phyloP scores from a whole-genome alignment of 352 stramenopile species.

The Aphanomyces euteiches region DNA sequence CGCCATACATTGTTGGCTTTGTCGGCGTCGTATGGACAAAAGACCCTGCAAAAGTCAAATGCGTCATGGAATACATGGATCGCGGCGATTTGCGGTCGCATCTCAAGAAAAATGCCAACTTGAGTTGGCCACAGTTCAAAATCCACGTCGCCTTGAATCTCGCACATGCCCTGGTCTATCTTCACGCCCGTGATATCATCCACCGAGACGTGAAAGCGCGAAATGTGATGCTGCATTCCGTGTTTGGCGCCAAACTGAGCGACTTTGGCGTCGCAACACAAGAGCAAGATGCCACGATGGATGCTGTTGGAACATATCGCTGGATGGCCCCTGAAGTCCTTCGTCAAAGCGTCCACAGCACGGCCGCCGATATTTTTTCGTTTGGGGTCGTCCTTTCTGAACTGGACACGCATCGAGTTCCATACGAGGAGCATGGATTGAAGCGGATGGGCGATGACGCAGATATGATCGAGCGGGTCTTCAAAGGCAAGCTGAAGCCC shows the following conservation, averaged over 20 bases:
- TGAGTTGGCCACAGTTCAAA: constrained; percentile 59
- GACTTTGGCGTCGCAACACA: constrained; percentile 74
- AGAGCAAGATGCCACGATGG: constrained; percentile 73
- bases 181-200: constrained; percentile 73
- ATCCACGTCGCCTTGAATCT: constrained; percentile 72
- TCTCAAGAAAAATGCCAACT: constrained; percentile 58
- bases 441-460: constrained; percentile 20
- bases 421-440: constrained; percentile 73
- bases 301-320: constrained; percentile 76
- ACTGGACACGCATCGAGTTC: constrained; percentile 68
- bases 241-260: constrained; percentile 60
- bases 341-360: constrained; percentile 79
- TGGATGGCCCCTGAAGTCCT: constrained; percentile 80
- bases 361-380: constrained; percentile 82
- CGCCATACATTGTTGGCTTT: constrained; percentile 81
- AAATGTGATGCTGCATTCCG: constrained; percentile 68
- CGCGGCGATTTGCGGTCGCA: constrained; percentile 72
- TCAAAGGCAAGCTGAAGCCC: no score
- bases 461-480: no score
- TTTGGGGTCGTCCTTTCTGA: constrained; percentile 78
- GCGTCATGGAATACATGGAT: constrained; percentile 80
- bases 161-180: constrained; percentile 61
- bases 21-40: constrained; percentile 65
- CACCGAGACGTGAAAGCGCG: constrained; percentile 76
- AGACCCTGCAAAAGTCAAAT: constrained; percentile 58